A percentile compares a stretch with the other conserved stretches of the same genome.
Conservation (phyloP, 805 yeast species). For the Yamadazyma insecticola region DNA sequence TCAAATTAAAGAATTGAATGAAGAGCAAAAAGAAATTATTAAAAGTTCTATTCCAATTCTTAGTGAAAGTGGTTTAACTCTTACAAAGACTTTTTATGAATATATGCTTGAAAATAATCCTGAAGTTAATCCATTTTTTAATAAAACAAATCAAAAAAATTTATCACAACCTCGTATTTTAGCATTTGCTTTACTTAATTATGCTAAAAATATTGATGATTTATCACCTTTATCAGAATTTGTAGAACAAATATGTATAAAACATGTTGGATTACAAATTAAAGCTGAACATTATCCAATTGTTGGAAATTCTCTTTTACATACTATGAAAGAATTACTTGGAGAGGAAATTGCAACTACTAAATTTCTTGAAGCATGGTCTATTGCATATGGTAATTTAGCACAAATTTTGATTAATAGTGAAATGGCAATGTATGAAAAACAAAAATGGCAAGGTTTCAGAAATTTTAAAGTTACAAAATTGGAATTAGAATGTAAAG, state of each 20-base stretch:
- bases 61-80: constrained; percentile 48
- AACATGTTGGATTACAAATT: constrained; percentile 63
- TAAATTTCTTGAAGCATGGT: no score
- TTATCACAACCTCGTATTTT: constrained; percentile 59
- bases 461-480: no score
- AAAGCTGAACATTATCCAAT: constrained; percentile 61
- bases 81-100: constrained; percentile 52
- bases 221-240: constrained; percentile 47
- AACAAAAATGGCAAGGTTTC: no score
- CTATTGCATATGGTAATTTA: no score
- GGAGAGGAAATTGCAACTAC: constrained; percentile 56
- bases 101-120: constrained; percentile 52
- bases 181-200: constrained; percentile 56
- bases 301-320: constrained; percentile 56
- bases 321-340: constrained; percentile 49
- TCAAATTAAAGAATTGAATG: no score
- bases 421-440: no score
- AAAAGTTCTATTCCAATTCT: constrained; percentile 58
- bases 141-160: constrained; percentile 50
- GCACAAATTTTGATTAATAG: no score
- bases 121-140: constrained; percentile 57
- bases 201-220: constrained; percentile 61
- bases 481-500: no score
- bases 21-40: no score
- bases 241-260: constrained; percentile 56